phyloP scores from a whole-genome alignment of 108 stramenopile genomes.

The Nitzschia inconspicua region DNA sequence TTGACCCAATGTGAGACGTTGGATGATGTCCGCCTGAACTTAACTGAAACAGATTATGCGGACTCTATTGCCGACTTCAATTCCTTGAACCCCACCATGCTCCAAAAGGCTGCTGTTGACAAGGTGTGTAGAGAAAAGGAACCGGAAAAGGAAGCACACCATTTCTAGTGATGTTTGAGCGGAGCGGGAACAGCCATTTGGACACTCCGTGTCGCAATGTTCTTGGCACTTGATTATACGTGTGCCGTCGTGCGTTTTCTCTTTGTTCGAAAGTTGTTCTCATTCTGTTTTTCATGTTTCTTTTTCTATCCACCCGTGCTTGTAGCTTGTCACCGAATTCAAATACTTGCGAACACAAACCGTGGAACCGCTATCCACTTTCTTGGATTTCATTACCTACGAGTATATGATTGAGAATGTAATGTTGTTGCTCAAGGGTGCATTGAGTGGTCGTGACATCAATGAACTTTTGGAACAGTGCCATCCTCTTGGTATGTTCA shows the following conservation, averaged over 20 bases:
- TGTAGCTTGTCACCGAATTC: slow-evolving; percentile 94
- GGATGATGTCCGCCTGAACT: slow-evolving; percentile 95
- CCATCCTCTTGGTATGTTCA: slow-evolving; percentile 99
- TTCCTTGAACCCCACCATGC: slow-evolving; percentile 68
- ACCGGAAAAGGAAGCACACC: neutral
- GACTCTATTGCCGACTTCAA: slow-evolving; percentile 83
- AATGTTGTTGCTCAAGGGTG: slow-evolving; percentile 97
- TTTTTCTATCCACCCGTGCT: neutral
- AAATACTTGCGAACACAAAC: slow-evolving; percentile 96
- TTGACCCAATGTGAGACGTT: slow-evolving; percentile 95
- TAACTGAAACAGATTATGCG: slow-evolving; percentile 96
- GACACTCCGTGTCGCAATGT: neutral
- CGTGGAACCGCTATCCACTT: slow-evolving; percentile 92
- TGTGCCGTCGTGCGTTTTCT: neutral
- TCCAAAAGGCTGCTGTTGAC: slow-evolving; percentile 84
- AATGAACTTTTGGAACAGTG: slow-evolving; percentile 97
- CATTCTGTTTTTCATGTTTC: neutral
- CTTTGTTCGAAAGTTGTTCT: neutral
- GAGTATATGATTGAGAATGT: slow-evolving; percentile 99
- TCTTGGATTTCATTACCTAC: slow-evolving; percentile 98
- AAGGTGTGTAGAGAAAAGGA: slow-evolving; percentile 55
- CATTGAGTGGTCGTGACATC: slow-evolving; percentile 90
- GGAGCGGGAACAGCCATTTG: neutral
- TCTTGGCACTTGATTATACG: neutral
- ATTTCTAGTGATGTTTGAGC: neutral